Evolutionary conservation across 2,329 filamentous ascomycete species (phyloP).

Genomic region (Xylariaceae sp.): DNA sequence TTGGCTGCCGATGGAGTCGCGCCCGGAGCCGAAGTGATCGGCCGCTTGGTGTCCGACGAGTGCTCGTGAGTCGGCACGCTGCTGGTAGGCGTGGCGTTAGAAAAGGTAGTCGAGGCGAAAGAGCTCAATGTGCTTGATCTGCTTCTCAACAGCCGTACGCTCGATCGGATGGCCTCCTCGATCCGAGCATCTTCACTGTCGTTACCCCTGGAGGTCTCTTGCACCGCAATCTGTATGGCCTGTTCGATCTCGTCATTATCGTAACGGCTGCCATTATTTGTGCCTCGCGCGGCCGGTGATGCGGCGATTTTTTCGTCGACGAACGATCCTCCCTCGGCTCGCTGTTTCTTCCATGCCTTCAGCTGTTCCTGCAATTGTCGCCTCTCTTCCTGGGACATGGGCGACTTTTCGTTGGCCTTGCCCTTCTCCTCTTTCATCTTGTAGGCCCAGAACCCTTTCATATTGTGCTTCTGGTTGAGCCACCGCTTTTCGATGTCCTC

Average conservation of each 20-base stretch:
- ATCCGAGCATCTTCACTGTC: slow-evolving; percentile 61
- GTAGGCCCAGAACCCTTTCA: slow-evolving; percentile 51
- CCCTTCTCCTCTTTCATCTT: slow-evolving; percentile 40
- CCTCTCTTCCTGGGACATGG: slow-evolving; percentile 41
- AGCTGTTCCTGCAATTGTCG: slow-evolving; percentile 42
- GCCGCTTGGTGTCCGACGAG: slow-evolving; percentile 15
- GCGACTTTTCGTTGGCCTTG: slow-evolving; percentile 25
- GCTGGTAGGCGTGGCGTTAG: slow-evolving; percentile 1
- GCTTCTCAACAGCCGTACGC: slow-evolving; percentile 48
- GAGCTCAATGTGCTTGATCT: slow-evolving; percentile 18
- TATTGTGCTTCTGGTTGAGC: slow-evolving; percentile 51
- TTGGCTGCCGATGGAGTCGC: slow-evolving; percentile 17
- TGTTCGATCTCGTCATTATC: slow-evolving; percentile 60
- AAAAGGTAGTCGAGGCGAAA: slow-evolving; percentile 8
- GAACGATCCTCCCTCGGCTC: slow-evolving; percentile 17
- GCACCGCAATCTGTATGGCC: slow-evolving; percentile 63
- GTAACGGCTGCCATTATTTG: slow-evolving; percentile 7
- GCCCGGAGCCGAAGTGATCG: slow-evolving; percentile 7
- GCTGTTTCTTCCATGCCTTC: slow-evolving; percentile 32
- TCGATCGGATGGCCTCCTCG: slow-evolving; percentile 67
- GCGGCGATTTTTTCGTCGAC: slow-evolving; percentile 14
- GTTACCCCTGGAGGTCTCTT: slow-evolving; percentile 63
- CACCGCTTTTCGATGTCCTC: slow-evolving; percentile 58
- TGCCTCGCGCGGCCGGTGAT: slow-evolving; percentile 8
- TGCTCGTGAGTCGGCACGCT: slow-evolving; percentile 7